phyloP scores from a whole-genome alignment of 345 rosid species.

The Kernera saxatilis region DNA sequence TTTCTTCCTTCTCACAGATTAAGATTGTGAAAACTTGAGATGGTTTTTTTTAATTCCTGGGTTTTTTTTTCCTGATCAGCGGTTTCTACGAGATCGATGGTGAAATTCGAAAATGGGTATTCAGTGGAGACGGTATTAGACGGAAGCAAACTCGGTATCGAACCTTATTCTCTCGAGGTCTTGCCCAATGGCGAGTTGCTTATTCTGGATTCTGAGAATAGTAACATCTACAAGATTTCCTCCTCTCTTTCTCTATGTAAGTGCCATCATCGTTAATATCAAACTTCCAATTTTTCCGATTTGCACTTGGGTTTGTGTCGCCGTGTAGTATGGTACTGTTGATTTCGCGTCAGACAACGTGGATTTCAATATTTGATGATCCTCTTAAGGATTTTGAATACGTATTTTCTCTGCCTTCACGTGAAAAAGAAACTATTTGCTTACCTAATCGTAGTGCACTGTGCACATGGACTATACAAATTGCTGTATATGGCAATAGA shows the following conservation, averaged over 20 bases:
- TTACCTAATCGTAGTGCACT: conserved; percentile 7
- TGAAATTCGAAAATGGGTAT: conserved; percentile 89
- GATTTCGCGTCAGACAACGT: conserved; percentile 1
- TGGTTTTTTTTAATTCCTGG: background rate
- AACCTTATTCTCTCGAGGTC: conserved; percentile 75
- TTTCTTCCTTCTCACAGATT: background rate
- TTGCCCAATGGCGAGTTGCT: conserved; percentile 82
- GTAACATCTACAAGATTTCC: conserved; percentile 80
- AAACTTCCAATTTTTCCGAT: background rate
- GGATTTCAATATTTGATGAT: conserved; percentile 21
- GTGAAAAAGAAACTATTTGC: conserved; percentile 8
- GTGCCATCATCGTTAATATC: conserved; percentile 16
- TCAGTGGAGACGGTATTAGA: conserved; percentile 90
- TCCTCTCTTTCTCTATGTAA: conserved; percentile 81
- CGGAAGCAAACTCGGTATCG: conserved; percentile 95
- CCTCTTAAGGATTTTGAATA: background rate
- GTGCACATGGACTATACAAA: conserved; percentile 4
- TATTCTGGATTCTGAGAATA: conserved; percentile 79
- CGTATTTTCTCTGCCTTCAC: conserved; percentile 21
- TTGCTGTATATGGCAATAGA: conserved; percentile 1
- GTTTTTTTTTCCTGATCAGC: conserved; percentile 34
- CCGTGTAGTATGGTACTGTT: no score
- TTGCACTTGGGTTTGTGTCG: background rate
- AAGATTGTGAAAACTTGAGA: background rate
- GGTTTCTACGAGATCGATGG: conserved; percentile 63